phyloP scores from a whole-genome alignment of 2,329 filamentous ascomycete genomes.

The Alternaria arborescens region DNA sequence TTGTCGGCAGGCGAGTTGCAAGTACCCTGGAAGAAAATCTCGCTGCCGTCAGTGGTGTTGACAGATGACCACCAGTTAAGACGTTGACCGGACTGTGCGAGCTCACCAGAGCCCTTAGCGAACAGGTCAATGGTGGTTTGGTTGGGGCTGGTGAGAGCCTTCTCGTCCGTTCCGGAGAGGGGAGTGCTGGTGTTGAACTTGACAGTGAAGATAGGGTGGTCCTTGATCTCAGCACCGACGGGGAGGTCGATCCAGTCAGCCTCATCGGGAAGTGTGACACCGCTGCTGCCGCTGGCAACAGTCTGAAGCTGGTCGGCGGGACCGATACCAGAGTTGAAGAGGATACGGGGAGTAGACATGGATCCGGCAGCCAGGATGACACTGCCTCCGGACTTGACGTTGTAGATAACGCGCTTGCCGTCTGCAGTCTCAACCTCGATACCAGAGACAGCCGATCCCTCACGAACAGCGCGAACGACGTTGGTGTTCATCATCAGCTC shows the following conservation, averaged over 20 bases:
- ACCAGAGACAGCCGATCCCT: constrained; percentile 68
- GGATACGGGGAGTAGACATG: constrained; percentile 72
- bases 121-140: constrained; percentile 44
- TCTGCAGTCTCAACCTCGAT: constrained; percentile 63
- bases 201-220: constrained; percentile 50
- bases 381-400: constrained; percentile 66
- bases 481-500: constrained; percentile 71
- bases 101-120: constrained; percentile 50
- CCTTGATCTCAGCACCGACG: constrained; percentile 56
- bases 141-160: constrained; percentile 39
- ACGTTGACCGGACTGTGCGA: constrained; percentile 59
- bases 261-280: constrained; percentile 53
- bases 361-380: constrained; percentile 73
- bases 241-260: constrained; percentile 60
- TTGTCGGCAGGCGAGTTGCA: constrained; percentile 52
- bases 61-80: constrained; percentile 60
- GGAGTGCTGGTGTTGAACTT: constrained; percentile 40
- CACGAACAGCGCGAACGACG: constrained; percentile 70
- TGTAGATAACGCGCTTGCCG: constrained; percentile 58
- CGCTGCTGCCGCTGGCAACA: constrained; percentile 53
- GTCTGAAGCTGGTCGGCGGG: constrained; percentile 60
- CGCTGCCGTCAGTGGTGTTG: constrained; percentile 52
- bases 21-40: constrained; percentile 56
- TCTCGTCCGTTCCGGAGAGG: constrained; percentile 30
- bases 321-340: constrained; percentile 74